Evolutionary conservation across 257 asterid genomes (phyloP), one percentile per base, ranked within the genome.

Genomic region (Misopates orontium): DNA sequence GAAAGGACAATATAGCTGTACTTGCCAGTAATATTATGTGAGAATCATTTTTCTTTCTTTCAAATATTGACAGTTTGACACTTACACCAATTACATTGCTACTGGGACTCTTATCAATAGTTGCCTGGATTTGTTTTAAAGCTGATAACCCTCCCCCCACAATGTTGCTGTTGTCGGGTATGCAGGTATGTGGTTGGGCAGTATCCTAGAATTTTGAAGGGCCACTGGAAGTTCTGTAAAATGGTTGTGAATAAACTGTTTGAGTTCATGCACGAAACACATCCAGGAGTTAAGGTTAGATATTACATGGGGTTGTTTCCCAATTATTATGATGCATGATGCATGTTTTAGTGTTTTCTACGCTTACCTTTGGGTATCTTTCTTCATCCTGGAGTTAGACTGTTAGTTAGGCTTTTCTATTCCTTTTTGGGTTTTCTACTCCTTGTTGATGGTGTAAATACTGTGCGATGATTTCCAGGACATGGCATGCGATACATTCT

Each of bases 121-220:
- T n/a, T 36, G 42, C 10, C 52, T 22, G 11, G 10, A 17, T 22
- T 55, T 15, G 42, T 45, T 54, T n/a, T n/a, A n/a, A 53, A 25
- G 32, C 53, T n/a, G n/a, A n/a, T n/a, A n/a, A n/a, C 19, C 22
- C 17, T 13, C 24, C 31, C 52, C n/a, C 45, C 63, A 22, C 12
- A 3, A 4, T 62, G 16, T 53, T 32, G 69, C 20, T 72, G 2
- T 69, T 59, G 15, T 71, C 59, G 47, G 66, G 55, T 56, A 47
- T 70, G 48, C 81, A 94, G 99, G 99, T 94, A 94, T 79, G 99
- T 94, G 66, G 99, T 94, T 73, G 99, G 99, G 70, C 99, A 94
- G 72, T 94, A 94, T 75, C 99, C 99, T 32, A 81, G 99, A 62
- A 90, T 94, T 78, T 75, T 90, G 80, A 88, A 98, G 84, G 99